Evolutionary conservation across 2,329 filamentous ascomycete species (phyloP), one percentile per base, ranked within the genome.

Genomic region (Xylariaceae sp.): DNA sequence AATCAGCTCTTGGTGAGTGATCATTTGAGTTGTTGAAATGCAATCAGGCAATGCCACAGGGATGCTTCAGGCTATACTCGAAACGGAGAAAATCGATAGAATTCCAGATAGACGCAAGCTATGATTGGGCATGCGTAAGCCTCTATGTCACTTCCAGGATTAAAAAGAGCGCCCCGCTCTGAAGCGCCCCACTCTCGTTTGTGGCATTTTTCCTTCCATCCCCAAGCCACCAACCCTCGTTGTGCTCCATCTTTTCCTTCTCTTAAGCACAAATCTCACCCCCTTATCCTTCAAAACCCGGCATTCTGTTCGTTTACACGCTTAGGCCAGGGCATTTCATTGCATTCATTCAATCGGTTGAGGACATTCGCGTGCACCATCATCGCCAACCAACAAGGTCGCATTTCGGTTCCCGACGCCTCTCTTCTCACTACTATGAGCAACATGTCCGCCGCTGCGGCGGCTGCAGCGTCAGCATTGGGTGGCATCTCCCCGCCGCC

Each of bases 241-340:
- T 38, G 6, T 34, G 39, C 46, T 46, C 52, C 46, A 53, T 51
- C 51, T 51, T 50, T 51, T 50, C 21, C 48, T 50, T 53, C 50
- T 43, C 48, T 53, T 55, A 55, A 54, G 50, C 53, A 54, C 48
- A 55, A 54, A 41, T 41, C 49, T 49, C 49, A 48, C 54, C 54
- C 54, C 53, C 54, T 56, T 57, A 56, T 48, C 41, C 41, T 47
- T 48, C 50, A 53, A 57, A 57, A 51, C 49, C 54, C 53, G 50
- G 50, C 36, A 42, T 45, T 43, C 43, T 45, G 42, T 47, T 55
- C 54, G 54, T 57, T 56, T 56, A 57, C 53, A 50, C 44, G 53
- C 51, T 55, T 57, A 57, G 54, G 48, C 53, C 47, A 43, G 36
- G 42, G 51, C n/a, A n/a, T n/a, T n/a, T n/a, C n/a, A n/a, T n/a